A percentile compares a stretch with the other conserved stretches of the same genome.
Evolutionary conservation across 371 early-diverging fungal genomes (phyloP).

Genomic region (Mucor velutinosus): DNA sequence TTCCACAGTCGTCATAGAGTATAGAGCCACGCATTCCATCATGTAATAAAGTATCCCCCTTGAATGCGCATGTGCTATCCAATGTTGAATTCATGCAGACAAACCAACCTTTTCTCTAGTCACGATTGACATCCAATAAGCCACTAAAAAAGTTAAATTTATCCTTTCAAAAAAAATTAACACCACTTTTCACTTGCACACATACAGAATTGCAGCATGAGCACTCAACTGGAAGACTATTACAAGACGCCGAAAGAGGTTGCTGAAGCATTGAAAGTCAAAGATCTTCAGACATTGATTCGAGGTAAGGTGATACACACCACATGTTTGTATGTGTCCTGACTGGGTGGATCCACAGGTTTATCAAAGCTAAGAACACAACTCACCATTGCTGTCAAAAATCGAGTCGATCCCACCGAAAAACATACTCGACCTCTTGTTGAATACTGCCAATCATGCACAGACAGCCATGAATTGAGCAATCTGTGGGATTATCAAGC

Average conservation of each 20-base stretch:
- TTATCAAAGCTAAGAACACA: constrained; percentile 35
- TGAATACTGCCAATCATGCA: constrained; percentile 47
- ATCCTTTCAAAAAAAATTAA: background rate
- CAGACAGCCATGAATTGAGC: constrained; percentile 36
- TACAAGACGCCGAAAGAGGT: constrained; percentile 32
- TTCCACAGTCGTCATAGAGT: background rate
- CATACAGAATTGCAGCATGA: background rate
- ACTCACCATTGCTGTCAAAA: constrained; percentile 30
- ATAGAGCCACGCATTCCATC: background rate
- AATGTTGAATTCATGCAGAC: background rate
- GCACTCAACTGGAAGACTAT: constrained; percentile 25
- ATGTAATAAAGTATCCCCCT: background rate
- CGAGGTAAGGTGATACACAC: constrained; percentile 13
- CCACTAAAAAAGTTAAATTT: background rate
- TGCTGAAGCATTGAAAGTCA: constrained; percentile 29
- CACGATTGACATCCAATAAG: background rate
- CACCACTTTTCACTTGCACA: background rate
- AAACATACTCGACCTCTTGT: constrained; percentile 46
- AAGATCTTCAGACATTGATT: constrained; percentile 25
- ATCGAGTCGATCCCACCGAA: constrained; percentile 47
- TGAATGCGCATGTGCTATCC: too few species aligned
- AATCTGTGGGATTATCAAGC: constrained; percentile 51
- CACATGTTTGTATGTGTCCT: background rate
- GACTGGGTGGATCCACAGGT: constrained; percentile 9
- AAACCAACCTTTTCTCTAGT: background rate